Percentiles rank a stretch among this genome's conserved stretches.
Conservation (phyloP, 1,284 basidiomycete species). For the Porodaedalea pini region DNA sequence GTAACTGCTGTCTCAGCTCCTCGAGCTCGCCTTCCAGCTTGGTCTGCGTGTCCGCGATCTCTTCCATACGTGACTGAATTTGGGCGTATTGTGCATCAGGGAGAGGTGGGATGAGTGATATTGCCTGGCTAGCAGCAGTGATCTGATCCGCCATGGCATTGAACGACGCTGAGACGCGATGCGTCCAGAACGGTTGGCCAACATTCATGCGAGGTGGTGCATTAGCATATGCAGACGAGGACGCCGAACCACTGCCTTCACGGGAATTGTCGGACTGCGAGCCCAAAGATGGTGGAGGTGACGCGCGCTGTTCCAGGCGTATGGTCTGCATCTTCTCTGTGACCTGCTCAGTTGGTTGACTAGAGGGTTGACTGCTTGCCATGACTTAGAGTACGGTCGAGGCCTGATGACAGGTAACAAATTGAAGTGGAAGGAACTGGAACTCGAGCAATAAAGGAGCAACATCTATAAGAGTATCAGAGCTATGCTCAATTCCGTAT, state of each 20-base stretch:
- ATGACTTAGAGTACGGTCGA: background rate
- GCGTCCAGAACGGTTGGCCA: conserved; percentile 28
- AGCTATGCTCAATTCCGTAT: too few relatives aligned
- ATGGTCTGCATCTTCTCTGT: conserved; percentile 7
- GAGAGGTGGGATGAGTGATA: conserved; percentile 30
- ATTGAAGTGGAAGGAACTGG: background rate
- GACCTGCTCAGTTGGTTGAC: background rate
- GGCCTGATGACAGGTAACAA: background rate
- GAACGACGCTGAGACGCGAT: conserved; percentile 36
- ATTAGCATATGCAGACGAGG: conserved; percentile 2
- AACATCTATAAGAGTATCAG: background rate
- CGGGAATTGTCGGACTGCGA: conserved; percentile 9
- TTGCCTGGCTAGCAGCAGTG: conserved; percentile 37
- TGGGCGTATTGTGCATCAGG: conserved; percentile 20
- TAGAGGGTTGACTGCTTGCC: conserved; percentile 1
- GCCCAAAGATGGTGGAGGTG: conserved; percentile 11
- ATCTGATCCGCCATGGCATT: conserved; percentile 40
- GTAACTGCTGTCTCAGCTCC: conserved; percentile 28
- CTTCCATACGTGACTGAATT: conserved; percentile 29
- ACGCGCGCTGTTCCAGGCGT: conserved; percentile 1
- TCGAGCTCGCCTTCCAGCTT: conserved; percentile 29
- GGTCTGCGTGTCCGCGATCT: conserved; percentile 31
- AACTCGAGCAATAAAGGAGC: too few relatives aligned
- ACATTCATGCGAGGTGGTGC: background rate
- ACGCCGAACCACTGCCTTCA: background rate